Conservation (phyloP, 2,329 filamentous ascomycete genomes). For the Tolypocladium ovalisporum region DNA sequence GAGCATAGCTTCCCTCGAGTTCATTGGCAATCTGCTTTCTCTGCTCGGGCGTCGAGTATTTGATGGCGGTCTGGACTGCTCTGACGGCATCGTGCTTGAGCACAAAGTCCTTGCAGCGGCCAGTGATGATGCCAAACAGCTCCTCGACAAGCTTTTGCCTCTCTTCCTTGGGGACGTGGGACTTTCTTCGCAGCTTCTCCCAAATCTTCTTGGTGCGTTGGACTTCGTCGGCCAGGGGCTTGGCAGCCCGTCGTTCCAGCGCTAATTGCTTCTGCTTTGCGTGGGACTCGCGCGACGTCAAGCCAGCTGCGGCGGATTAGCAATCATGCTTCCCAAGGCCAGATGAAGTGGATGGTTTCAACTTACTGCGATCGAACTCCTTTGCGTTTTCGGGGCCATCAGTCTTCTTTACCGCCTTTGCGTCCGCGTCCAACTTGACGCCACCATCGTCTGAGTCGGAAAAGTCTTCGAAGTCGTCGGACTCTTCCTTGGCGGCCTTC, state of each 20-base stretch:
- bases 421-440: conserved; percentile 31
- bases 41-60: conserved; percentile 82
- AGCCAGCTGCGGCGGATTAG: background rate
- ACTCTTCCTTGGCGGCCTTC: conserved; percentile 28
- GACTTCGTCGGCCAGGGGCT: conserved; percentile 85
- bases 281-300: conserved; percentile 73
- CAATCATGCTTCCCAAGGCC: background rate
- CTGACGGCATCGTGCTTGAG: conserved; percentile 98
- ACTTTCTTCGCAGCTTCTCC: conserved; percentile 88
- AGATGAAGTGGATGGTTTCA: background rate
- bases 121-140: conserved; percentile 83
- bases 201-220: conserved; percentile 90
- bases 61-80: conserved; percentile 91
- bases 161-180: conserved; percentile 83
- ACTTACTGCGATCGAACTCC: conserved; percentile 30
- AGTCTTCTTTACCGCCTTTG: conserved; percentile 18
- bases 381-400: conserved; percentile 23
- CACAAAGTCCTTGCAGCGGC: conserved; percentile 86
- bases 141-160: conserved; percentile 78
- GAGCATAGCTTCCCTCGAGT: conserved; percentile 71
- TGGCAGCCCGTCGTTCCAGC: conserved; percentile 81
- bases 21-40: conserved; percentile 78
- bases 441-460: conserved; percentile 46
- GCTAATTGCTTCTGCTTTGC: conserved; percentile 83
- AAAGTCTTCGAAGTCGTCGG: conserved; percentile 29